phyloP scores from a whole-genome alignment of 2,329 filamentous ascomycete species.

The Thermoascus crustaceus region DNA sequence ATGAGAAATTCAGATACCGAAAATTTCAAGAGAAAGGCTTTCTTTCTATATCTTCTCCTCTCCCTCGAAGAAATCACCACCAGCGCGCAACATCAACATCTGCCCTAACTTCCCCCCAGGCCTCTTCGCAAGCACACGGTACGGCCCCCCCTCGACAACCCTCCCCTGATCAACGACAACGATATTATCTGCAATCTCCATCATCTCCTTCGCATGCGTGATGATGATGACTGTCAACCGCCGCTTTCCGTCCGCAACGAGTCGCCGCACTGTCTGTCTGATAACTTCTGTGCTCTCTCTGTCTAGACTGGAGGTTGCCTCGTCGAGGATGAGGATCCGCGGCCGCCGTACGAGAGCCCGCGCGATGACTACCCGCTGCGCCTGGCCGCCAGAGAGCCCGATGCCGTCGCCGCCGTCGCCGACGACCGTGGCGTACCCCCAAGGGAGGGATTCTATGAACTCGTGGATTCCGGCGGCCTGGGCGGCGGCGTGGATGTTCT shows the following conservation, averaged over 20 bases:
- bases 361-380: constrained; percentile 73
- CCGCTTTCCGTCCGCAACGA: constrained; percentile 39
- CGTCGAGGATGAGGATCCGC: constrained; percentile 69
- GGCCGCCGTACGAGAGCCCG: constrained; percentile 66
- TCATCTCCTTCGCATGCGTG: constrained; percentile 79
- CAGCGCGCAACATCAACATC: constrained; percentile 24
- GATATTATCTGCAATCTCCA: constrained; percentile 66
- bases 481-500: constrained; percentile 47
- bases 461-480: constrained; percentile 59
- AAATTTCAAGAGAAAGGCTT: no score
- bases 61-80: constrained; percentile 3
- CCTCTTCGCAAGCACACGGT: constrained; percentile 47
- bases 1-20: no score
- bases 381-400: constrained; percentile 76
- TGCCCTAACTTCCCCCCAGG: constrained; percentile 42
- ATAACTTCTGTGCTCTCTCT: constrained; percentile 57
- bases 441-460: constrained; percentile 64
- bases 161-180: constrained; percentile 63
- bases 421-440: constrained; percentile 63
- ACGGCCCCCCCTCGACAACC: constrained; percentile 61
- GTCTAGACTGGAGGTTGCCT: constrained; percentile 78
- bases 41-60: no score
- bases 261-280: constrained; percentile 49
- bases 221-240: constrained; percentile 68
- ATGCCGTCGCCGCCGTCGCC: constrained; percentile 68